Base-by-base conservation (phyloP, 805 yeast genomes). In the Starmera dryadoides region DNA sequence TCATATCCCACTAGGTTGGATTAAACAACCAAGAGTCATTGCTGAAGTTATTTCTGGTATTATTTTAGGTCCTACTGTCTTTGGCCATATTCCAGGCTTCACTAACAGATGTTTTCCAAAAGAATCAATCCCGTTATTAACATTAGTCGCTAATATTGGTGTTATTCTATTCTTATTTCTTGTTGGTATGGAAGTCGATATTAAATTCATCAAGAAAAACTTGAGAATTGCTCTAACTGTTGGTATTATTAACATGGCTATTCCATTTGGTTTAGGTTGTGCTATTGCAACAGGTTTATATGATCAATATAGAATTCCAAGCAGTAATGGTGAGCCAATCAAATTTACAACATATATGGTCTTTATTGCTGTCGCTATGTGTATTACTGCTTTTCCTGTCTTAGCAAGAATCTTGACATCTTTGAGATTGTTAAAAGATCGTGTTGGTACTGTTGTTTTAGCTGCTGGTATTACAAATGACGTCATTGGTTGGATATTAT, bases 321-420 rank as follows among this genome's bases (percentile, higher is more conserved):
- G 52, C 32, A 58, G 49, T 26, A 58, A 48, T 2, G 42, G 37
- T 2, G 44, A 53, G 30, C 59, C 61, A 6, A 66, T 79, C 28
- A 66, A 77, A 39, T 84, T 83, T 53, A 79, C 89, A 12, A 81
- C 87, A 0, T 85, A 71, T 49, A 77, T 81, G 81, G 84, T 84
- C 10, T 85, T 85, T 49, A 79, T 85, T 37, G 89, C 91, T 3
- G 87, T 82, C 11, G 91, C 95, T 2, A 71, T 84, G 69, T 77
- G 91, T 45, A 82, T 85, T 47, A 85, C 95, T 3, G 95, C 95
- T 1, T 80, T 85, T 58, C 95, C 95, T 0, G 95, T 85, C 2
- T 61, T 85, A 44, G 91, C 86, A 2, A 75, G 94, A 54, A 85
- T 85, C 21, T 62, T 85, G 46, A 79, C 87, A 5, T 91, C 84